Evolutionary conservation across 2,329 filamentous ascomycete species (phyloP).

Genomic region (Coniochaeta ligniaria): DNA sequence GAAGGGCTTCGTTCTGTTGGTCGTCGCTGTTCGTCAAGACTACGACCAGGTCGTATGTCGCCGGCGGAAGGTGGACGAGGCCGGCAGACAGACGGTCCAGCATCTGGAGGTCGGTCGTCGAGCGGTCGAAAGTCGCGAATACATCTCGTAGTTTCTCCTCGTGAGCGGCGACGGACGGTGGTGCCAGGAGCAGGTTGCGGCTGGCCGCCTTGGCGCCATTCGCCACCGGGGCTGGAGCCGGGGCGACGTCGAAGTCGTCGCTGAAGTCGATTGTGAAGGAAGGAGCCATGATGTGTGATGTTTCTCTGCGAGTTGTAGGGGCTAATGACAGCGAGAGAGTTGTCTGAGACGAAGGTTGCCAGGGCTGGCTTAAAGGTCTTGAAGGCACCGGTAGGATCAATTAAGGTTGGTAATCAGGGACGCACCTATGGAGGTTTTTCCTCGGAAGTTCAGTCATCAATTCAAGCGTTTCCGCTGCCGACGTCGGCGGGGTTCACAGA

Average conservation of each 20-base stretch:
- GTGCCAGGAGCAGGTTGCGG: slow-evolving; percentile 52
- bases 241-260: slow-evolving; percentile 2
- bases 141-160: slow-evolving; percentile 68
- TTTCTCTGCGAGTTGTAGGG: background rate
- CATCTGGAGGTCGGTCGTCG: slow-evolving; percentile 88
- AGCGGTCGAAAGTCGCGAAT: slow-evolving; percentile 66
- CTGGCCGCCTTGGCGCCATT: background rate
- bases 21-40: slow-evolving; percentile 73
- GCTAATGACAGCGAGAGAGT: background rate
- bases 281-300: background rate
- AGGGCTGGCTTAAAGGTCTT: background rate
- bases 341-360: background rate
- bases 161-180: slow-evolving; percentile 81
- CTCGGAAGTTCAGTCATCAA: background rate
- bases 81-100: slow-evolving; percentile 84
- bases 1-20: slow-evolving; percentile 51
- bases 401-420: slow-evolving; percentile 2
- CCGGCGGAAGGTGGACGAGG: slow-evolving; percentile 66
- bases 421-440: background rate
- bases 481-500: background rate
- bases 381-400: too few species aligned
- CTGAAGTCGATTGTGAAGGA: slow-evolving; percentile 2
- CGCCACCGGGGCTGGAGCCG: background rate
- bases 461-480: background rate
- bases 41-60: slow-evolving; percentile 78